Conservation (phyloP, 1,139 yeast species). For the Saccharomyces pastorianus region DNA sequence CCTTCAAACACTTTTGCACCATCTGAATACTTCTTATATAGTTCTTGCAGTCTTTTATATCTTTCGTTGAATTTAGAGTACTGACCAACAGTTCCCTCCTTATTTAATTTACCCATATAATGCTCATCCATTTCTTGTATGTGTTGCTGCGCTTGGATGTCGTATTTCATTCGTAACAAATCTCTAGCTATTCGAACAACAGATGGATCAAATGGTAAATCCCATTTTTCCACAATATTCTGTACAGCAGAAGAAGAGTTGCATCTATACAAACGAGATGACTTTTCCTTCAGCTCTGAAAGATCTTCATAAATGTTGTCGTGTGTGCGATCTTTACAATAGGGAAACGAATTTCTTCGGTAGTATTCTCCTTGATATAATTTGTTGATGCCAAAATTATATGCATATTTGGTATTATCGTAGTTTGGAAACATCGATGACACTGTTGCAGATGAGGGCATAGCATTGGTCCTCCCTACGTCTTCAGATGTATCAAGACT, state of each 20-base stretch:
- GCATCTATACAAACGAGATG: slow-evolving; percentile 18
- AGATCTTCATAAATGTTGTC: slow-evolving; percentile 1
- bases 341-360: slow-evolving; percentile 22
- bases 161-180: slow-evolving; percentile 13
- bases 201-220: slow-evolving; percentile 30
- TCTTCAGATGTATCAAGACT: background rate
- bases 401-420: slow-evolving; percentile 17
- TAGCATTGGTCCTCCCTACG: background rate
- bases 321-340: slow-evolving; percentile 8
- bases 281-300: background rate
- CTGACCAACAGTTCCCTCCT: background rate
- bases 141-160: slow-evolving; percentile 4
- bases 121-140: slow-evolving; percentile 11
- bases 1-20: slow-evolving; percentile 34
- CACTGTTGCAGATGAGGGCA: slow-evolving; percentile 15
- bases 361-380: slow-evolving; percentile 19
- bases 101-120: slow-evolving; percentile 8
- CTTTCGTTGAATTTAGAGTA: slow-evolving; percentile 8
- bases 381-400: slow-evolving; percentile 16
- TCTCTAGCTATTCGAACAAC: slow-evolving; percentile 27
- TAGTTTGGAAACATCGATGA: slow-evolving; percentile 27
- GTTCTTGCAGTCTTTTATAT: slow-evolving; percentile 11
- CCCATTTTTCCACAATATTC: slow-evolving; percentile 33
- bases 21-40: slow-evolving; percentile 27
- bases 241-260: slow-evolving; percentile 43